phyloP scores from a whole-genome alignment of 805 yeast genomes.

The Candida coquimbonensis region DNA sequence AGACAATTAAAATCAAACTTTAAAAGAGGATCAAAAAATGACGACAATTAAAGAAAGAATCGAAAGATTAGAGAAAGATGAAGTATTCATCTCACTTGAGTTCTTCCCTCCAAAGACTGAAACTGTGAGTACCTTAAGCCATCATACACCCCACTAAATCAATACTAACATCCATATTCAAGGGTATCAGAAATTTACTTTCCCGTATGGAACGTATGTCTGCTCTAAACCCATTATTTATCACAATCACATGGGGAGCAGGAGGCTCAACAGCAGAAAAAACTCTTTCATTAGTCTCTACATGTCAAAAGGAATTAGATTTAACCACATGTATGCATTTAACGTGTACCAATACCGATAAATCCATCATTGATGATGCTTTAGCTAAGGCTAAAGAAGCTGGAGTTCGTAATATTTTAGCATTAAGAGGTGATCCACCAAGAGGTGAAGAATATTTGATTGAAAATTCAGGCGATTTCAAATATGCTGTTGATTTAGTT shows the following conservation, averaged over 20 bases:
- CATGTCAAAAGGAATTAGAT: conserved; percentile 67
- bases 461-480: conserved; percentile 37
- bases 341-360: conserved; percentile 92
- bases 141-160: neutral
- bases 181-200: conserved; percentile 75
- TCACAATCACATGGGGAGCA: conserved; percentile 98
- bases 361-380: conserved; percentile 70
- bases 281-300: conserved; percentile 74
- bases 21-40: conserved; percentile 8
- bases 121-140: conserved; percentile 28
- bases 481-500: conserved; percentile 81
- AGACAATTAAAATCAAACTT: neutral
- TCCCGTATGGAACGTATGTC: conserved; percentile 88
- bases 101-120: conserved; percentile 98
- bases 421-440: conserved; percentile 95
- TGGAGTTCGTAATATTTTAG: conserved; percentile 87
- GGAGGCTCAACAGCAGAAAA: conserved; percentile 91
- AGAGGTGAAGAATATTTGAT: conserved; percentile 60
- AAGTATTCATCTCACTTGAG: conserved; percentile 76
- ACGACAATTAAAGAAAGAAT: conserved; percentile 41
- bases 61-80: conserved; percentile 38
- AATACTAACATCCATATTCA: conserved; percentile 5
- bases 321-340: conserved; percentile 91
- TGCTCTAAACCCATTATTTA: conserved; percentile 79
- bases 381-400: conserved; percentile 57